These are phyloP conservation scores for Pulveroboletus frians DNA, from an alignment of 768 basidiomycete genomes.

Conservation along the genomic window DNA sequence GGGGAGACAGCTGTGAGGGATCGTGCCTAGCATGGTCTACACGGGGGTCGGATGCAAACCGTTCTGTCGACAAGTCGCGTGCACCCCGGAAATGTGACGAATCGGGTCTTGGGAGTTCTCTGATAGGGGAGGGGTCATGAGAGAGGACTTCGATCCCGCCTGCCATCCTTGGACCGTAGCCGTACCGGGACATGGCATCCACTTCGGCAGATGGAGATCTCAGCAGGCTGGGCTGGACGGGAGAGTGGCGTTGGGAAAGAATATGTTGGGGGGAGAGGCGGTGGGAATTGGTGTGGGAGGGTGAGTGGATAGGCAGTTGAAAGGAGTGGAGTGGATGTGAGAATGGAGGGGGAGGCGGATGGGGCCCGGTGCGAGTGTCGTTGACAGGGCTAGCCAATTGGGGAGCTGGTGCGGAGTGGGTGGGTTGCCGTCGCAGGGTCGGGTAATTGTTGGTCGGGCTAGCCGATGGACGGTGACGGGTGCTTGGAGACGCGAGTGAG, in stretches of 20 bases:
- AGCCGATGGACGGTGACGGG: conserved; percentile 19
- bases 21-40: conserved; percentile 10
- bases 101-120: conserved; percentile 10
- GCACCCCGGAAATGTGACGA: conserved; percentile 12
- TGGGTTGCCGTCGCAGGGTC: conserved; percentile 20
- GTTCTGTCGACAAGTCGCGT: conserved; percentile 16
- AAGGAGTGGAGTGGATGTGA: conserved; percentile 7
- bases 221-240: not conserved
- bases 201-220: not conserved
- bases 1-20: conserved; percentile 10
- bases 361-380: conserved; percentile 4
- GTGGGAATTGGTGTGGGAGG: conserved; percentile 15
- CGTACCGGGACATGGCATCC: conserved; percentile 14
- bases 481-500: conserved; percentile 13
- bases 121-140: conserved; percentile 8
- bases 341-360: conserved; percentile 11
- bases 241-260: conserved; percentile 11
- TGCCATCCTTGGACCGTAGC: conserved; percentile 24
- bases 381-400: not conserved
- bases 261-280: conserved; percentile 17
- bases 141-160: conserved; percentile 24
- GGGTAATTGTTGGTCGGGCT: conserved; percentile 17
- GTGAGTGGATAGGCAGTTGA: conserved; percentile 1
- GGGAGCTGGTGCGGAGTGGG: conserved; percentile 3
- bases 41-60: conserved; percentile 8